Evolutionary conservation across 2,329 filamentous ascomycete species (phyloP).

Genomic region (Ramularia endophylla): DNA sequence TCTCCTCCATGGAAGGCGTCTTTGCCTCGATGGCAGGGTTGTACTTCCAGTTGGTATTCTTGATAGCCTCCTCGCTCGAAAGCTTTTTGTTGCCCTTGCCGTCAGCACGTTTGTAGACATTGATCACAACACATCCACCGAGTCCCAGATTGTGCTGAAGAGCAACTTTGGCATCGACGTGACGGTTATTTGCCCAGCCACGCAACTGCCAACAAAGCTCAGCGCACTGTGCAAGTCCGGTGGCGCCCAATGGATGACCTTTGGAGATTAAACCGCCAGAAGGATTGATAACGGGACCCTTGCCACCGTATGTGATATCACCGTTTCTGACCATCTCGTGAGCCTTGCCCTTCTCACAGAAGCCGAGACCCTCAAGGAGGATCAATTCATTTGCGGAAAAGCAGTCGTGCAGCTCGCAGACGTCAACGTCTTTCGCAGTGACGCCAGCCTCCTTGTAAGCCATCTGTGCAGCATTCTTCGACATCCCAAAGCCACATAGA

Average conservation of each 20-base stretch:
- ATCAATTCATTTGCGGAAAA: slow-evolving; percentile 95
- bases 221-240: slow-evolving; percentile 90
- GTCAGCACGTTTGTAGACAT: slow-evolving; percentile 81
- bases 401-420: slow-evolving; percentile 94
- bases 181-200: slow-evolving; percentile 85
- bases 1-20: slow-evolving; percentile 76
- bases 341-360: slow-evolving; percentile 71
- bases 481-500: slow-evolving; percentile 85
- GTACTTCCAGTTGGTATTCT: slow-evolving; percentile 68
- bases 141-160: slow-evolving; percentile 92
- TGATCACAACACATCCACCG: slow-evolving; percentile 84
- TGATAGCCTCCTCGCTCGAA: slow-evolving; percentile 58
- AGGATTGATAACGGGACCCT: slow-evolving; percentile 77
- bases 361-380: slow-evolving; percentile 76
- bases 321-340: slow-evolving; percentile 83
- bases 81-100: slow-evolving; percentile 58
- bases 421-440: slow-evolving; percentile 61
- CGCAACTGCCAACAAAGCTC: slow-evolving; percentile 93
- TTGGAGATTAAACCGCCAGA: slow-evolving; percentile 94
- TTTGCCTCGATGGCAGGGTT: slow-evolving; percentile 87
- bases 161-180: slow-evolving; percentile 60
- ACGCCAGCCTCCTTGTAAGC: slow-evolving; percentile 71
- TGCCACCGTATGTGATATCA: slow-evolving; percentile 85
- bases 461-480: slow-evolving; percentile 58
- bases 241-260: slow-evolving; percentile 89